Base-by-base conservation (phyloP, 192 early-diverging fungal genomes). In the Coemansia sp. region DNA sequence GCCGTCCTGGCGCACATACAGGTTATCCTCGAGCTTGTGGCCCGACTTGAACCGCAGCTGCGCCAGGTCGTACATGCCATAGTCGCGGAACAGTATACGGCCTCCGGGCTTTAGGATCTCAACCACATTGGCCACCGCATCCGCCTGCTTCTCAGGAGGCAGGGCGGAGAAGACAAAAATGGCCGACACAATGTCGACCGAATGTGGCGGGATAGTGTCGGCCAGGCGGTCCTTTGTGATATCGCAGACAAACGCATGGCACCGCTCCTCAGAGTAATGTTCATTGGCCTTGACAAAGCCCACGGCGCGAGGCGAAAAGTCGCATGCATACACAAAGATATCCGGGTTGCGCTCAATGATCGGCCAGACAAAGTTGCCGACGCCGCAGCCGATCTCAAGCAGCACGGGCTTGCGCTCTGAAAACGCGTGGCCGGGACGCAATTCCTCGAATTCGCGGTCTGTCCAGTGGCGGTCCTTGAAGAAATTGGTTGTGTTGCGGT, bases 401-500 rank as follows among this genome's bases (percentile, higher is more conserved):
- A 98, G 55, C 11, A 55, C 53, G 3, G 39, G 64, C 10, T 48
- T 60, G 30, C 49, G 11, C 49, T 75, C 55, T 0, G 55, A 50
- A 33, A 69, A 78, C 19, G 36, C 33, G 15, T 53, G 52, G 3
- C 60, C 58, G 9, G 64, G 63, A 24, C 68, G 70, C 27, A 98
- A 76, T 63, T 98, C 93, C 33, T 87, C 87, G 68, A 97, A 99
- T 74, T 97, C 95, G 9, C 93, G 64, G 47, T 87, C 83, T 7
- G 92, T 83, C 95, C 96, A 99, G 65, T 97, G 87, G 25, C 96
- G 80, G 74, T 99, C 93, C 59, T 96, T 96, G 80, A 95, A 99
- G 69, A 99, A 97, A 39, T 82, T 79, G 54, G 89, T 91, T 26
- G 87, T 82, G 41, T 91, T 91, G 72, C 86, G 87, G 50, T 84